A percentile compares a stretch with the other conserved stretches of the same genome.
Conservation (phyloP, 2,329 filamentous ascomycete genomes). For the Tolypocladium sp. region DNA sequence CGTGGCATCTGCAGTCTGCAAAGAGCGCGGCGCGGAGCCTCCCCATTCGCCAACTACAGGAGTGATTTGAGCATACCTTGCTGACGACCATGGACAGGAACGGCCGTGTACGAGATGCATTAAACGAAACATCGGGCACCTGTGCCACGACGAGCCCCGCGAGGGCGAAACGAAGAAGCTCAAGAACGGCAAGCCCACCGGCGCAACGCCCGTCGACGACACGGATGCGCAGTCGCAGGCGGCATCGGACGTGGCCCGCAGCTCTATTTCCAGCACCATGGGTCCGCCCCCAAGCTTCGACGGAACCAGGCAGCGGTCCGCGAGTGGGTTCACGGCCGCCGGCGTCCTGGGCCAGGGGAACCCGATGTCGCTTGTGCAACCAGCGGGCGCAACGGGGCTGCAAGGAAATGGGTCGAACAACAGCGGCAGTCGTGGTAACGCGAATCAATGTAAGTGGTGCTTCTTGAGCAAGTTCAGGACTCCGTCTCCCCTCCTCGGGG, state of each 20-base stretch:
- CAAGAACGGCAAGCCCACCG: conserved; percentile 41
- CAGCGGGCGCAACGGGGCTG: conserved; percentile 57
- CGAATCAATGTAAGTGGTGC: conserved; percentile 63
- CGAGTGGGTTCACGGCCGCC: conserved; percentile 32
- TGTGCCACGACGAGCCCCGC: conserved; percentile 95
- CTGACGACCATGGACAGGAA: conserved; percentile 47
- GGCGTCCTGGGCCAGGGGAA: conserved; percentile 38
- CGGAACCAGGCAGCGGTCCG: conserved; percentile 22
- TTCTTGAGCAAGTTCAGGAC: conserved; percentile 3
- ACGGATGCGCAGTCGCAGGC: conserved; percentile 39
- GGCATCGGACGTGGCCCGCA: conserved; percentile 38
- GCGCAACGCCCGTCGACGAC: conserved; percentile 49
- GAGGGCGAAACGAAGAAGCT: conserved; percentile 73
- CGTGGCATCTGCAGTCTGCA: not conserved
- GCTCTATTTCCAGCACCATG: conserved; percentile 50
- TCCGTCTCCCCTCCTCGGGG: not conserved
- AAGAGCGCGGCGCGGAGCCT: not conserved
- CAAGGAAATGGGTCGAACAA: conserved; percentile 49
- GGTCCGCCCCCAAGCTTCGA: conserved; percentile 35
- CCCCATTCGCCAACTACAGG: conserved; percentile 1
- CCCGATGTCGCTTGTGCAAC: conserved; percentile 62
- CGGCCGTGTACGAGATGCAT: conserved; percentile 95
- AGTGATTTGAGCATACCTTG: not conserved
- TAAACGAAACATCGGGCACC: conserved; percentile 95
- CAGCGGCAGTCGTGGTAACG: conserved; percentile 43